These are phyloP conservation scores for Rosa hybrid DNA, from an alignment of 331 rosid genomes.

Conservation along the genomic window DNA sequence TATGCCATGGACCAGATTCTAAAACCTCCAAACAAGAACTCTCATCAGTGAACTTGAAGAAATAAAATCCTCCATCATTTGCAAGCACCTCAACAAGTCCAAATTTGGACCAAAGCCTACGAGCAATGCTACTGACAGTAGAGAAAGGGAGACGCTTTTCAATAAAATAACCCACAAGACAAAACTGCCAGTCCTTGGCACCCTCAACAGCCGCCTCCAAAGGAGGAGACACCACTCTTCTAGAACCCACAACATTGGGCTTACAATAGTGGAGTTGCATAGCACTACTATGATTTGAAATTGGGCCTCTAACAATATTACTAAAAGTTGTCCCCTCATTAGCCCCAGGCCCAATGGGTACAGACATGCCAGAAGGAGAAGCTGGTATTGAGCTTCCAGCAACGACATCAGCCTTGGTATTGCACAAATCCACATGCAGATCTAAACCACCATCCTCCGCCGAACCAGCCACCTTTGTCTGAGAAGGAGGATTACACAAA, in stretches of 20 bases:
- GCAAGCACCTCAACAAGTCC: background rate
- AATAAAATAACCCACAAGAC: background rate
- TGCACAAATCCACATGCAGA: too few species aligned
- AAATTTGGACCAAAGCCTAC: background rate
- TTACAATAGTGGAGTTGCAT: too few species aligned
- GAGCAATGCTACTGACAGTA: background rate
- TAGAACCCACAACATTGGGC: background rate
- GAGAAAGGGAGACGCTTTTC: background rate
- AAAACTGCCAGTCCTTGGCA: background rate
- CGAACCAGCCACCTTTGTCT: too few species aligned
- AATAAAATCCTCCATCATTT: background rate
- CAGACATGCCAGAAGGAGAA: too few species aligned
- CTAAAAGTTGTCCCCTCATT: too few species aligned
- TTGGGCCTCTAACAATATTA: too few species aligned
- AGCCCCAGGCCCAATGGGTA: too few species aligned
- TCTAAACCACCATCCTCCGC: too few species aligned
- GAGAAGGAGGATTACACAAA: too few species aligned
- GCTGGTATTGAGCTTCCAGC: too few species aligned
- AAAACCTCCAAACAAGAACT: background rate
- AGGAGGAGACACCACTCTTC: background rate
- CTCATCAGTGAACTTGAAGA: background rate
- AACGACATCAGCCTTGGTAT: too few species aligned
- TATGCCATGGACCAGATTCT: background rate
- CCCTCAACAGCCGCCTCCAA: background rate
- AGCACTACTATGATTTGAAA: too few species aligned